phyloP scores from a whole-genome alignment of 2,329 filamentous ascomycete species.

The Fonsecaea pugnacius region DNA sequence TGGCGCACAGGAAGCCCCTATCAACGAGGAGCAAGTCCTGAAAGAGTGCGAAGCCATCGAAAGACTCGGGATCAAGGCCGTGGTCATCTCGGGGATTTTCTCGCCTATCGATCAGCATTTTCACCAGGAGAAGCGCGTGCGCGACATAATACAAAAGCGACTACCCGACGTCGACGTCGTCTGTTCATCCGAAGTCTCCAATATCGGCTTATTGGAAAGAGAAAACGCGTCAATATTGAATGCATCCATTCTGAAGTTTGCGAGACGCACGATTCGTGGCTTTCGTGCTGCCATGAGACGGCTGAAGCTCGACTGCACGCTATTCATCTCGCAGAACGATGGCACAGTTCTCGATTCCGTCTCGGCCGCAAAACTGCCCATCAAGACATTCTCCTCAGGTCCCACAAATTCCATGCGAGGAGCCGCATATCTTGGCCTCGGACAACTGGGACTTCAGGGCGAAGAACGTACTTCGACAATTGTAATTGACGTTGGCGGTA shows the following conservation, averaged over 20 bases:
- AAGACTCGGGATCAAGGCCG: constrained; percentile 43
- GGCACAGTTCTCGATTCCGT: constrained; percentile 61
- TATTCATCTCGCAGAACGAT: constrained; percentile 68
- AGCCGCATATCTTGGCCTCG: constrained; percentile 63
- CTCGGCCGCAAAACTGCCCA: constrained; percentile 60
- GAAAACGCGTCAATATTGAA: constrained; percentile 71
- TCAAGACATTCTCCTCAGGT: constrained; percentile 66
- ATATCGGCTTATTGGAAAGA: constrained; percentile 59
- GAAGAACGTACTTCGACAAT: constrained; percentile 44
- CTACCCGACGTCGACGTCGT: constrained; percentile 52
- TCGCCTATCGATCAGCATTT: constrained; percentile 52
- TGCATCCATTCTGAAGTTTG: constrained; percentile 64
- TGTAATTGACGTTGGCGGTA: constrained; percentile 63
- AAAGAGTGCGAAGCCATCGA: constrained; percentile 52
- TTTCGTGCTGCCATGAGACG: constrained; percentile 60
- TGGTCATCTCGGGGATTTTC: constrained; percentile 54
- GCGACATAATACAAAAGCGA: constrained; percentile 45
- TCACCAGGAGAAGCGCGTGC: constrained; percentile 49
- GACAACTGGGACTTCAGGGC: constrained; percentile 46
- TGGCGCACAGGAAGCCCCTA: constrained; percentile 51
- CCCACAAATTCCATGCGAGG: constrained; percentile 68
- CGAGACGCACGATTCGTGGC: constrained; percentile 59
- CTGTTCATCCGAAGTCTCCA: constrained; percentile 50
- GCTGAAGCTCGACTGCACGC: constrained; percentile 57
- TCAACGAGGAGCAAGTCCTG: constrained; percentile 43